Conservation (phyloP, 1,284 basidiomycete species). For the Cryptococcus sp. region DNA sequence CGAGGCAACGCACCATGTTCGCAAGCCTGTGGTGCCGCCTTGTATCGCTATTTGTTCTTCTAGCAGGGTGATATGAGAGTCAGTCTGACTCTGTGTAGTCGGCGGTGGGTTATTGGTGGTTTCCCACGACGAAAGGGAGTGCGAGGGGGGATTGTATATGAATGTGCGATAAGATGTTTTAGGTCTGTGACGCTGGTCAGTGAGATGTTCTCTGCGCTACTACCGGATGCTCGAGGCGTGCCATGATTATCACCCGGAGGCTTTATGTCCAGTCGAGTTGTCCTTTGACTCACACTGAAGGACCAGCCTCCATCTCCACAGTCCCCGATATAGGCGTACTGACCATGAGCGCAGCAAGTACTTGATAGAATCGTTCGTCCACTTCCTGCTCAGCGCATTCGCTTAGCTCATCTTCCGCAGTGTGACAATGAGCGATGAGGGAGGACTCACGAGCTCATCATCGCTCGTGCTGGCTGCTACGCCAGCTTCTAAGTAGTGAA, state of each 20-base stretch:
- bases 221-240: too few species aligned
- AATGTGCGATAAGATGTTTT: slow-evolving; percentile 50
- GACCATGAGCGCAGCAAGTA: slow-evolving; percentile 38
- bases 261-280: not conserved
- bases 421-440: not conserved
- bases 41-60: slow-evolving; percentile 54
- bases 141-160: slow-evolving; percentile 35
- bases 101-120: not conserved
- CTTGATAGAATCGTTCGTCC: slow-evolving; percentile 46
- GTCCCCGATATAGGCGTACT: not conserved
- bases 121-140: not conserved
- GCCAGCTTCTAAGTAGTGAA: slow-evolving; percentile 30
- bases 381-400: slow-evolving; percentile 30
- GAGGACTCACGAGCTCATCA: slow-evolving; percentile 26
- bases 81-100: not conserved
- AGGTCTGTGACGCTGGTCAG: slow-evolving; percentile 28
- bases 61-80: slow-evolving; percentile 42
- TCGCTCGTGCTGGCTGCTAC: slow-evolving; percentile 7
- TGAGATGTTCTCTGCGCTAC: too few species aligned
- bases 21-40: slow-evolving; percentile 51
- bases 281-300: slow-evolving; percentile 8
- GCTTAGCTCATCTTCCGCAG: not conserved
- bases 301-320: not conserved
- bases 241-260: too few species aligned
- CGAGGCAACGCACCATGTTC: slow-evolving; percentile 47